Evolutionary conservation across 768 basidiomycete genomes (phyloP).

Genomic region (Suillus occidentalis): DNA sequence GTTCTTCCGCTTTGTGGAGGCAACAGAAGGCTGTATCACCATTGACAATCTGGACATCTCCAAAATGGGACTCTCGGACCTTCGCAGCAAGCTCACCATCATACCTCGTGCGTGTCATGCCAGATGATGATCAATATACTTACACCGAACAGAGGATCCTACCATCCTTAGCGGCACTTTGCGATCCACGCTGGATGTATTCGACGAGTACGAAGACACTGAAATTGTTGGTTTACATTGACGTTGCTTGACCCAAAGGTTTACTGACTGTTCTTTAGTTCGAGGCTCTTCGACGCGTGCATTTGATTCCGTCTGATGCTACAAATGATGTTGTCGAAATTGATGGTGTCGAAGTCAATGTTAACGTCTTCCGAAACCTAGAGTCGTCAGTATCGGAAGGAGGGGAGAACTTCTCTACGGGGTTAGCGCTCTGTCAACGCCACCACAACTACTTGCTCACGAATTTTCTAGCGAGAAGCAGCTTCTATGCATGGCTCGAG

Average conservation of each 20-base stretch:
- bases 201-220: conserved; percentile 80
- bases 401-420: conserved; percentile 88
- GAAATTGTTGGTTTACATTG: conserved; percentile 61
- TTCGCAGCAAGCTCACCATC: conserved; percentile 75
- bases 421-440: conserved; percentile 40
- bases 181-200: conserved; percentile 81
- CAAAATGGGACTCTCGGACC: conserved; percentile 75
- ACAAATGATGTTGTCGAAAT: conserved; percentile 41
- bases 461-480: conserved; percentile 63
- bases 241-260: neutral
- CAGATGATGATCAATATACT: neutral
- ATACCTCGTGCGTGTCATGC: conserved; percentile 56
- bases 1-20: conserved; percentile 91
- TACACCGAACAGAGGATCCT: conserved; percentile 67
- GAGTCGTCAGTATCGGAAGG: conserved; percentile 79
- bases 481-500: conserved; percentile 86
- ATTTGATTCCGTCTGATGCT: conserved; percentile 67
- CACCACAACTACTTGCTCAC: conserved; percentile 16
- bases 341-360: conserved; percentile 50
- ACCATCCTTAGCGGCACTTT: conserved; percentile 83
- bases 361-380: conserved; percentile 74
- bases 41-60: conserved; percentile 83
- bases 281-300: conserved; percentile 81
- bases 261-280: conserved; percentile 44
- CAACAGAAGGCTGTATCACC: conserved; percentile 69